Conservation (phyloP, 352 stramenopile species). For the Phytopythium aichiense region DNA sequence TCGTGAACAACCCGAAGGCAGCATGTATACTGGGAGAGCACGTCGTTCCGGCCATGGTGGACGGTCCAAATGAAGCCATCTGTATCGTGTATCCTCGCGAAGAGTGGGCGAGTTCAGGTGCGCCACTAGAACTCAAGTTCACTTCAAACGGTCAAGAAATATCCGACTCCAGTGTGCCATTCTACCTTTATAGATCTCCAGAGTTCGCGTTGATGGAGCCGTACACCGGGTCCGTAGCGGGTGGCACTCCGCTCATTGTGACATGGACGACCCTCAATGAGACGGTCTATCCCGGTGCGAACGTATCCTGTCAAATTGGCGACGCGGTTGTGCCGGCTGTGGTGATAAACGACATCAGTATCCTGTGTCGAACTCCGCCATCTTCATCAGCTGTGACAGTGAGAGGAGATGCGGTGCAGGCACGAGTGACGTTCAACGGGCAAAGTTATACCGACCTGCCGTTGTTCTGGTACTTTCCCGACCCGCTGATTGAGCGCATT, state of each 20-base stretch:
- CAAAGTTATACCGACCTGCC: constrained; percentile 33
- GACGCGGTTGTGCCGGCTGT: constrained; percentile 8
- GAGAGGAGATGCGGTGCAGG: constrained; percentile 8
- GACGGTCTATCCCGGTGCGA: constrained; percentile 4
- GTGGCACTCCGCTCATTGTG: constrained; percentile 29
- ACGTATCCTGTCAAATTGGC: constrained; percentile 22
- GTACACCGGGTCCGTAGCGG: constrained; percentile 10
- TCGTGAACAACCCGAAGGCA: constrained; percentile 18
- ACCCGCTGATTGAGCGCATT: constrained; percentile 20
- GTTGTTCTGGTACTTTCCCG: constrained; percentile 35
- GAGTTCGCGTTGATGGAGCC: constrained; percentile 6
- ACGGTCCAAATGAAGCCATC: constrained; percentile 22
- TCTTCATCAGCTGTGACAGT: background rate
- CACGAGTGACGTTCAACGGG: constrained; percentile 30
- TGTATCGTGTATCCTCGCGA: constrained; percentile 23
- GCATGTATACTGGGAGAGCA: constrained; percentile 25
- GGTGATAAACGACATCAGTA: constrained; percentile 1
- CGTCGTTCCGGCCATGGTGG: constrained; percentile 24
- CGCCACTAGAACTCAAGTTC: constrained; percentile 17
- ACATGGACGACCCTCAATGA: constrained; percentile 8
- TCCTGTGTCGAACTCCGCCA: constrained; percentile 11
- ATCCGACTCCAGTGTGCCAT: constrained; percentile 17
- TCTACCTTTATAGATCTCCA: constrained; percentile 26
- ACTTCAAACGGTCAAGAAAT: constrained; percentile 36
- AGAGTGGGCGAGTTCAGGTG: constrained; percentile 5